These are phyloP conservation scores for Pluteus cervinus DNA, from an alignment of 768 basidiomycete genomes.

Conservation along the genomic window DNA sequence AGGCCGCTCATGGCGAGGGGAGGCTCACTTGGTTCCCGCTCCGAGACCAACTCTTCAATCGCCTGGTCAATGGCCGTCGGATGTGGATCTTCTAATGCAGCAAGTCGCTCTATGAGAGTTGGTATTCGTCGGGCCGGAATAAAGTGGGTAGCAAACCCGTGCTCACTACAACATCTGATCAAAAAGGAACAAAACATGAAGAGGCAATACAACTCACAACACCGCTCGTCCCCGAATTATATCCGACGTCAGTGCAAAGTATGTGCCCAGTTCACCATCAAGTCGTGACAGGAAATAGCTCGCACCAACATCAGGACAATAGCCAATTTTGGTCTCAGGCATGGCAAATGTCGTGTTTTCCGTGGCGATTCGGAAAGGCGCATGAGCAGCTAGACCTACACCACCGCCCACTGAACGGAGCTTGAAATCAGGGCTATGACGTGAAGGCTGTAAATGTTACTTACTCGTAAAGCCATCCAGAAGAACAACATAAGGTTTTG, in stretches of 20 bases:
- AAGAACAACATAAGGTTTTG: slow-evolving; percentile 87
- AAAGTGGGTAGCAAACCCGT: slow-evolving; percentile 92
- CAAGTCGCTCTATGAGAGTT: slow-evolving; percentile 62
- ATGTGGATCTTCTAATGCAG: slow-evolving; percentile 44
- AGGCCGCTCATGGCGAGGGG: slow-evolving; percentile 49
- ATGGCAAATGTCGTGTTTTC: slow-evolving; percentile 90
- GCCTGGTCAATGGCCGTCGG: slow-evolving; percentile 39
- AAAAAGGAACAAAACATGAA: slow-evolving; percentile 3
- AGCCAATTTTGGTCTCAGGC: slow-evolving; percentile 95
- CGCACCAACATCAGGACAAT: slow-evolving; percentile 89
- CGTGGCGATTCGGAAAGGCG: slow-evolving; percentile 89
- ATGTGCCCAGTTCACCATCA: slow-evolving; percentile 92
- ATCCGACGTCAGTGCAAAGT: slow-evolving; percentile 81
- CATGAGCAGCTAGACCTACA: slow-evolving; percentile 78
- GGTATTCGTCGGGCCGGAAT: slow-evolving; percentile 74
- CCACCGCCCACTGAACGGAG: slow-evolving; percentile 82
- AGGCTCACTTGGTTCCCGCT: slow-evolving; percentile 53
- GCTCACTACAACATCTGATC: slow-evolving; percentile 48
- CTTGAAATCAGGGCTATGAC: slow-evolving; percentile 6
- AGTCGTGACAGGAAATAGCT: slow-evolving; percentile 84
- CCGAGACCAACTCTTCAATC: slow-evolving; percentile 70
- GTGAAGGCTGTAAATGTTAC: slow-evolving; percentile 24
- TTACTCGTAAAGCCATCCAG: slow-evolving; percentile 89
- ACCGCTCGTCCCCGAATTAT: slow-evolving; percentile 71
- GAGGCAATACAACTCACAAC: slow-evolving; percentile 56